These are phyloP conservation scores for Yamadazyma dendronema DNA, from an alignment of 1,139 yeast species.

Conservation along the genomic window DNA sequence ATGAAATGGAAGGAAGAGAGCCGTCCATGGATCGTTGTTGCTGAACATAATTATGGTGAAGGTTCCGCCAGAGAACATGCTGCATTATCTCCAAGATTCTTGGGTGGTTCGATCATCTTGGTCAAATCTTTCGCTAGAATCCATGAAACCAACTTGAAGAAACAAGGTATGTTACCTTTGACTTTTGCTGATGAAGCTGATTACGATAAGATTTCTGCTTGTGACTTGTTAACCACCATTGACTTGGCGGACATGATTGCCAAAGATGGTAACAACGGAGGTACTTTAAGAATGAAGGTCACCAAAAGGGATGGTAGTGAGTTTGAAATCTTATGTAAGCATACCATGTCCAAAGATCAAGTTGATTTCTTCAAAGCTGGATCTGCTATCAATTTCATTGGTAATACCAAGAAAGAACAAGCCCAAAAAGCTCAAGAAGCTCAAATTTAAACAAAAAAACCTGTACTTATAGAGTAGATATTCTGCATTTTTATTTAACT, in stretches of 20 bases:
- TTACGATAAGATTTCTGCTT: slow-evolving; percentile 74
- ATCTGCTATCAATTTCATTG: slow-evolving; percentile 91
- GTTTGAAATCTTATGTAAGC: slow-evolving; percentile 74
- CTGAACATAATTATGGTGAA: slow-evolving; percentile 98
- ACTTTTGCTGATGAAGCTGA: slow-evolving; percentile 88
- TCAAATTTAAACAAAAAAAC: not conserved
- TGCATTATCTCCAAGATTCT: slow-evolving; percentile 89
- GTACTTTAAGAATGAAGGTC: slow-evolving; percentile 65
- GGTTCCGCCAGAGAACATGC: slow-evolving; percentile 99
- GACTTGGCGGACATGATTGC: slow-evolving; percentile 76
- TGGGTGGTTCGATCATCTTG: slow-evolving; percentile 85
- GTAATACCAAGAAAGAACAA: slow-evolving; percentile 50
- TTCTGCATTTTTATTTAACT: slow-evolving; percentile 1
- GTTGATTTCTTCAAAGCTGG: slow-evolving; percentile 96
- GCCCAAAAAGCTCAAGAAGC: slow-evolving; percentile 2
- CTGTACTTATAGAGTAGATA: slow-evolving; percentile 4
- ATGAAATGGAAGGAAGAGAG: slow-evolving; percentile 85
- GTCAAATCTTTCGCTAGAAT: slow-evolving; percentile 97
- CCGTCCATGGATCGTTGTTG: slow-evolving; percentile 92
- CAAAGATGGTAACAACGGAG: slow-evolving; percentile 86
- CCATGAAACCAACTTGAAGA: slow-evolving; percentile 77
- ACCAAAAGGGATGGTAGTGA: slow-evolving; percentile 73
- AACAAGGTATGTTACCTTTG: slow-evolving; percentile 95
- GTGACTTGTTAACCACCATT: slow-evolving; percentile 77
- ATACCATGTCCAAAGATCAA: slow-evolving; percentile 96